Evolutionary conservation across 2,329 filamentous ascomycete species (phyloP).

Genomic region (Fusarium xyrophilum): DNA sequence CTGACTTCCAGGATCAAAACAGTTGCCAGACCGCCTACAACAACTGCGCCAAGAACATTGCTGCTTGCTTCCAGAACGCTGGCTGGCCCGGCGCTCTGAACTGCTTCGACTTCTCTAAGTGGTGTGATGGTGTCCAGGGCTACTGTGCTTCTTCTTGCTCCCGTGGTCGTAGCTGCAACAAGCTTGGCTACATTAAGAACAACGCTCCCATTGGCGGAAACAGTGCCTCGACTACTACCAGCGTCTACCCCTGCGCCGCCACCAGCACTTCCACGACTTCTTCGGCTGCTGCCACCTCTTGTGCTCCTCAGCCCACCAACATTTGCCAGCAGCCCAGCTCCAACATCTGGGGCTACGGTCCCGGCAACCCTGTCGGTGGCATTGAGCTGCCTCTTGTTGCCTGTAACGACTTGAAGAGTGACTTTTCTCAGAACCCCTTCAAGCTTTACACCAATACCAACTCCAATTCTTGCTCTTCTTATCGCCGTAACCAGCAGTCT

Average conservation of each 20-base stretch:
- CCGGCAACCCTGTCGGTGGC: constrained; percentile 63
- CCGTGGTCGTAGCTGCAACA: constrained; percentile 47
- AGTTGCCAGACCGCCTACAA: constrained; percentile 53
- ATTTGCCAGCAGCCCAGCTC: constrained; percentile 62
- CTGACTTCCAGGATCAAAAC: constrained; percentile 53
- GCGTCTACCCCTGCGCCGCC: constrained; percentile 45
- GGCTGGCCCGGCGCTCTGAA: constrained; percentile 57
- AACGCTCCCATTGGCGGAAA: constrained; percentile 50
- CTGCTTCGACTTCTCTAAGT: constrained; percentile 59
- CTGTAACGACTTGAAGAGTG: constrained; percentile 59
- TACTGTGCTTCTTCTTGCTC: constrained; percentile 54
- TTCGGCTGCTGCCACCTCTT: constrained; percentile 45
- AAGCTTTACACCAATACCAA: constrained; percentile 59
- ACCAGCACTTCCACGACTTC: constrained; percentile 43
- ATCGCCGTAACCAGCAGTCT: constrained; percentile 46
- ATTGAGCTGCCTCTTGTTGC: constrained; percentile 60
- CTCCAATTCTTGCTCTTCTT: constrained; percentile 53
- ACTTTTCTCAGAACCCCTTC: constrained; percentile 55
- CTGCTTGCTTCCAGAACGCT: constrained; percentile 59
- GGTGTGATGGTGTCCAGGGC: constrained; percentile 55
- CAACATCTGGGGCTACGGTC: constrained; percentile 70
- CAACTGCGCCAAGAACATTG: constrained; percentile 55
- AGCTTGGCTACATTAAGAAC: constrained; percentile 53
- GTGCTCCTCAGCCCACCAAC: constrained; percentile 57
- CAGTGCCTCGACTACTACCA: constrained; percentile 47